Base-by-base conservation (phyloP, 1,284 basidiomycete genomes). In the Ganoderma lingzhi region DNA sequence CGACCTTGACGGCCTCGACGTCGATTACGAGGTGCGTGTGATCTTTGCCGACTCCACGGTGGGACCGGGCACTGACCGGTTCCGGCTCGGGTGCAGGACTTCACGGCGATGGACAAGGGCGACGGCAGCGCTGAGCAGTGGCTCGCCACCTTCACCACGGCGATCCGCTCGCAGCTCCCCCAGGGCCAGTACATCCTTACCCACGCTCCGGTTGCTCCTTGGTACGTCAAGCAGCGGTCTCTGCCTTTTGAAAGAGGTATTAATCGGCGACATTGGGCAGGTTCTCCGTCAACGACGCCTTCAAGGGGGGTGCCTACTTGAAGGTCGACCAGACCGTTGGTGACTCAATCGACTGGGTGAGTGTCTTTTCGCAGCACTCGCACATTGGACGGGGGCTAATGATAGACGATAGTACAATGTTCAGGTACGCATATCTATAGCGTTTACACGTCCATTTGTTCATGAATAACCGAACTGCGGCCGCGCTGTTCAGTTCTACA, bases 231-330 rank as follows among this genome's bases (percentile, higher is more conserved):
- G 64, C 62, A 39, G 45, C 67, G n/a, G 35, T 37, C 37, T 9
- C 2, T 39, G n/a, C 37, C 37, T 19, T 3, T 19, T 35, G 67
- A n/a, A 23, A 12, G 6, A 32, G 6, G 39, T 55, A 66, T 58
- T 65, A 59, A 53, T 68, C 67, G 48, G 66, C 53, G 32, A 60
- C 23, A 35, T 48, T n/a, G n/a, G 28, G 28, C 32, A 85, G 86
- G 86, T 89, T 89, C 80, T 82, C 85, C 28, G 84, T 86, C 8
- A 81, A 73, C 32, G 78, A 72, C 61, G 77, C 74, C 58, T 89
- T 84, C 80, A 80, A 82, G 32, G 87, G 85, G 17, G 90, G 90
- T 66, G 90, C 86, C 10, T 92, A 92, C 76, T 82, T 90, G 39
- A 84, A 81, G 62, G 86, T 90, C 30, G 80, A 92, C 77, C 67